phyloP scores from a whole-genome alignment of 768 basidiomycete species.

The Trametes punicea region DNA sequence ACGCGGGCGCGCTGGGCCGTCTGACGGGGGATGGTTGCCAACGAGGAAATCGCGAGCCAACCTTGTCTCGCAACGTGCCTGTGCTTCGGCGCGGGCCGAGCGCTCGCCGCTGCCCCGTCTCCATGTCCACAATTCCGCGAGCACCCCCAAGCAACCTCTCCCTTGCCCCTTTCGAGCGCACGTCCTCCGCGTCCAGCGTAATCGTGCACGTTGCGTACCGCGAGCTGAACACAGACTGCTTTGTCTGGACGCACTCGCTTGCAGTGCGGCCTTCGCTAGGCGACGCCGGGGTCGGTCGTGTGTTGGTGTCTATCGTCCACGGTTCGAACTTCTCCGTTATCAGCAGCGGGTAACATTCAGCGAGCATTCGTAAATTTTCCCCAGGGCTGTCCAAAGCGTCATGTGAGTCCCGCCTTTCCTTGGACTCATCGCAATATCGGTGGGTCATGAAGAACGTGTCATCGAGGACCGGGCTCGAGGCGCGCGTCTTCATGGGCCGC shows the following conservation, averaged over 20 bases:
- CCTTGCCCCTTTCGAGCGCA: not conserved
- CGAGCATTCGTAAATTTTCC: not conserved
- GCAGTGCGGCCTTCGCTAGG: slow-evolving; percentile 9
- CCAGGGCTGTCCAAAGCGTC: slow-evolving; percentile 8
- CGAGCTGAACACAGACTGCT: not conserved
- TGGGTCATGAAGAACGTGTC: slow-evolving; percentile 2
- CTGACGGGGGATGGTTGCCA: not conserved
- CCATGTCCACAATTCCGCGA: not conserved
- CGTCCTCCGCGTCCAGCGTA: not conserved
- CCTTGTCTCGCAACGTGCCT: slow-evolving; percentile 3
- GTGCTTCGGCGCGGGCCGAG: not conserved
- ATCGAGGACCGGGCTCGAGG: not conserved
- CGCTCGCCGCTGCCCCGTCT: not conserved
- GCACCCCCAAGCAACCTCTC: not conserved
- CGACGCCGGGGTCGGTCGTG: not conserved
- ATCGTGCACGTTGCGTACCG: slow-evolving; percentile 9
- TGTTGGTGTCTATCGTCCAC: no score
- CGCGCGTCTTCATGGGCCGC: not conserved
- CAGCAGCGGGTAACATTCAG: not conserved
- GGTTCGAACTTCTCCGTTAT: slow-evolving; percentile 2
- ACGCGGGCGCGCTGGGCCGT: not conserved
- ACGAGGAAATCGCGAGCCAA: not conserved
- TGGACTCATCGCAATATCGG: not conserved
- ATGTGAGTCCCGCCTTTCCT: slow-evolving; percentile 5
- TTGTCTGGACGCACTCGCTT: not conserved